Percentiles rank a stretch among this genome's conserved stretches.
These are phyloP conservation scores for Yamagishiella unicocca DNA, from an alignment of 139 green algal genomes.

Conservation along the genomic window DNA sequence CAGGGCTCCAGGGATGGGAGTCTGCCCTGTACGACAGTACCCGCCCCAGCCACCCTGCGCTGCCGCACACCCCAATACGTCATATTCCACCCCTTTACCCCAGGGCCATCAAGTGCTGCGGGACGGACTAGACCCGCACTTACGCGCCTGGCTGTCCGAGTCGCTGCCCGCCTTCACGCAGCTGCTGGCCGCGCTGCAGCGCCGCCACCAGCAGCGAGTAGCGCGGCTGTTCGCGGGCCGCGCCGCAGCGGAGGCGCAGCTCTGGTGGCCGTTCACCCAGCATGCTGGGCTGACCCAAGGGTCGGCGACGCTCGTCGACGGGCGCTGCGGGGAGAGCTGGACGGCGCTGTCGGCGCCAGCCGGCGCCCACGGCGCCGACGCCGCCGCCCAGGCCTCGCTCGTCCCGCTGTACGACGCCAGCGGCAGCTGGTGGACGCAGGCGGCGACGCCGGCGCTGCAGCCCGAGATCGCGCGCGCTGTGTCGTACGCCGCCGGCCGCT, in stretches of 20 bases:
- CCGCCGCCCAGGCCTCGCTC: constrained; percentile 44
- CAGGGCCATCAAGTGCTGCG: background rate
- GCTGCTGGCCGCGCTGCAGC: constrained; percentile 63
- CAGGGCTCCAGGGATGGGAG: no score
- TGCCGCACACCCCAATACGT: no score
- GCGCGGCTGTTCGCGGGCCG: constrained; percentile 50
- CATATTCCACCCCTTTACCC: no score
- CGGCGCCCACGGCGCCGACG: background rate
- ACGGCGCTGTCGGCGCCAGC: constrained; percentile 56
- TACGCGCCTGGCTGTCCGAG: constrained; percentile 77
- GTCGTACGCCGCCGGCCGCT: constrained; percentile 81
- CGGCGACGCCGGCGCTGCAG: constrained; percentile 71
- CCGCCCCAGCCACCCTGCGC: no score
- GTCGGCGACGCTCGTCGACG: constrained; percentile 82
- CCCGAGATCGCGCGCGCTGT: constrained; percentile 75
- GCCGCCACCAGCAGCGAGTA: constrained; percentile 65
- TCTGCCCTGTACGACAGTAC: no score
- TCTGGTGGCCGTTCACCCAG: constrained; percentile 99
- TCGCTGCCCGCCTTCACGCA: constrained; percentile 62
- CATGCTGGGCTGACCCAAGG: constrained; percentile 70
- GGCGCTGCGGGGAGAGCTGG: constrained; percentile 86
- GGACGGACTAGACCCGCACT: constrained; percentile 61
- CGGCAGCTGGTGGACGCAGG: constrained; percentile 97
- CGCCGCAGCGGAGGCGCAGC: constrained; percentile 44
- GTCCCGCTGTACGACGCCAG: constrained; percentile 87